Base-by-base conservation (phyloP, 2,329 filamentous ascomycete species). In the Didymella lethalis region DNA sequence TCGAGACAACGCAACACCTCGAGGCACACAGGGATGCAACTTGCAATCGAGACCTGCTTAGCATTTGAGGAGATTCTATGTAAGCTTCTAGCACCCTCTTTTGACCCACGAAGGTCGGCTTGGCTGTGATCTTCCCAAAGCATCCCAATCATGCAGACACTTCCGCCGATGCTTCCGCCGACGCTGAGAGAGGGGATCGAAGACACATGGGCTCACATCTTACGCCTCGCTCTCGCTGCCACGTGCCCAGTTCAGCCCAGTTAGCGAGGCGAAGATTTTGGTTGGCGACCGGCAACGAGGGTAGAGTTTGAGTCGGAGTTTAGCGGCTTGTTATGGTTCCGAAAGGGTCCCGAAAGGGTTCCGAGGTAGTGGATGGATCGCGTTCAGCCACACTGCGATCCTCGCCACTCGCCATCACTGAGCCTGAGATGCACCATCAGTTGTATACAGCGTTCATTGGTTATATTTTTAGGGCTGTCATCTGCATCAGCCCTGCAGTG, bases 361-460 rank as follows among this genome's bases (percentile, higher is more conserved):
- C 41, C 43, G 54, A 18, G 18, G 18, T 18, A 18, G 18, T 18
- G 18, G 18, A 18, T 18, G 18, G 18, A 18, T 18, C 18, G 18
- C 18, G 10, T 43, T 47, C 48, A 57, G 48, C 47, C 43, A 28
- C 43, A 36, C 32, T 8, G 20, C 28, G 34, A 31, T 31, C 34
- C 34, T 44, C 29, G 34, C 28, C 43, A 28, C 43, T 25, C 54
- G 20, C 14, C 14, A 43, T 7, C 25, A 54, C 14, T n/a, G 28
- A 31, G 11, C 48, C 25, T n/a, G 18, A 28, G 7, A 12, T 29
- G 38, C 20, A 48, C 5, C 23, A 12, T 26, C n/a, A 14, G 34
- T n/a, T 48, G 44, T 28, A 36, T 23, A 23, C 2, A n/a, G 34
- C 18, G 28, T 25, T 32, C 20, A 44, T 34, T 18, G 48, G 32